A percentile compares a stretch with the other conserved stretches of the same genome.
Conservation (phyloP, 306 rosid genomes). For the Begonia masoniana region DNA sequence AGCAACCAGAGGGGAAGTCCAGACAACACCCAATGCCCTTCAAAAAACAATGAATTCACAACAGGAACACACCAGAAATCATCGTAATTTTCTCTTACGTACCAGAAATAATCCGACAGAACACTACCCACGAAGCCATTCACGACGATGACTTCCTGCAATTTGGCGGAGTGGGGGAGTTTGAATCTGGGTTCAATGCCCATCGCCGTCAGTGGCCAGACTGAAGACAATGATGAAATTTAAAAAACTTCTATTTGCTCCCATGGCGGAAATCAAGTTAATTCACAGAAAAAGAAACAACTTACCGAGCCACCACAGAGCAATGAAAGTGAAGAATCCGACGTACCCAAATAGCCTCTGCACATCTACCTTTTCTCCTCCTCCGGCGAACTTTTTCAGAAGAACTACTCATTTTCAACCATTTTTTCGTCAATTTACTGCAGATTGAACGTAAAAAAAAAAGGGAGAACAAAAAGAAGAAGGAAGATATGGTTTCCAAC, state of each 20-base stretch:
- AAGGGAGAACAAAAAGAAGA: neutral
- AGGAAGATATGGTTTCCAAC: constrained; percentile 6
- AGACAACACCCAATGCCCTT: constrained; percentile 21
- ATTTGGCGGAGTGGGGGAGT: constrained; percentile 12
- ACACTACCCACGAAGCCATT: constrained; percentile 22
- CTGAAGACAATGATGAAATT: constrained; percentile 6
- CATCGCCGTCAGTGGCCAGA: constrained; percentile 17
- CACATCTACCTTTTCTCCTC: constrained; percentile 19
- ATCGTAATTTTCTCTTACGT: neutral
- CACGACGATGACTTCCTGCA: constrained; percentile 11
- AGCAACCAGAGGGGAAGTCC: constrained; percentile 21
- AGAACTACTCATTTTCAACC: constrained; percentile 11
- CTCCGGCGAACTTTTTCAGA: constrained; percentile 21
- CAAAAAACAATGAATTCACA: neutral
- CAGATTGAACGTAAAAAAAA: neutral
- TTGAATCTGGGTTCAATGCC: constrained; percentile 23
- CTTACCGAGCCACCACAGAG: constrained; percentile 24
- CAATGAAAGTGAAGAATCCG: constrained; percentile 17
- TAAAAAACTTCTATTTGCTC: no score
- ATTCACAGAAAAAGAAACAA: no score
- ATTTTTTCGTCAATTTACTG: neutral
- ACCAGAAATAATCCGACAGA: constrained; percentile 23
- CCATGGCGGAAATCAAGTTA: no score
- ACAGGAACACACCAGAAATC: neutral
- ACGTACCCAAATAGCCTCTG: constrained; percentile 18